Conservation (phyloP, 2,329 filamentous ascomycete genomes). For the Scytalidium sp. region DNA sequence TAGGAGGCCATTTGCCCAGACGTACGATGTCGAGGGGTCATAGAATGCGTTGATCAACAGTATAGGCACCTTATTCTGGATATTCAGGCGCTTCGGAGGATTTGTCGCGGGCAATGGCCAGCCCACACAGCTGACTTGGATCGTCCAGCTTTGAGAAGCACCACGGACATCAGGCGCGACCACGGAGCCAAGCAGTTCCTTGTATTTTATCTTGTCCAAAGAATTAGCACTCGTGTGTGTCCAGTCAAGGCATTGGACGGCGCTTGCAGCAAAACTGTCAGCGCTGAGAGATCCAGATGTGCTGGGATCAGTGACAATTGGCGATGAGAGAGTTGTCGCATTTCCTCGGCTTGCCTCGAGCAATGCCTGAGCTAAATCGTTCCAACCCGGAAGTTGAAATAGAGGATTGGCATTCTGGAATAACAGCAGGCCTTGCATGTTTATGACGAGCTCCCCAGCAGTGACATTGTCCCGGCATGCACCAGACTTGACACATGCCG, state of each 20-base stretch:
- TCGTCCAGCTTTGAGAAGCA: constrained; percentile 30
- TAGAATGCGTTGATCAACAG: constrained; percentile 35
- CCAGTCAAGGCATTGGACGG: neutral
- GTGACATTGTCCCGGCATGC: neutral
- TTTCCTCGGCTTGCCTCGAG: neutral
- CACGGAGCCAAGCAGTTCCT: constrained; percentile 21
- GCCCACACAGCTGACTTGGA: constrained; percentile 32
- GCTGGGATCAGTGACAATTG: neutral
- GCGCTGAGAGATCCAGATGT: no score
- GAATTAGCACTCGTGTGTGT: neutral
- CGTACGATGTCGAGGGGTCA: constrained; percentile 37
- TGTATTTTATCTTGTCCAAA: neutral
- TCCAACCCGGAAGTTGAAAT: neutral
- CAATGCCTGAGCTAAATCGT: neutral
- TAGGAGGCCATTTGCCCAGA: constrained; percentile 32
- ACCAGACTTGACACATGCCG: constrained; percentile 24
- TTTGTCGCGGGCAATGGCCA: neutral
- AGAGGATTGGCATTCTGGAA: neutral
- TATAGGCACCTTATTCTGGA: constrained; percentile 26
- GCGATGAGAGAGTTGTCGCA: neutral
- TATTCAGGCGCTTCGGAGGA: constrained; percentile 7
- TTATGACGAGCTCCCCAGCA: neutral
- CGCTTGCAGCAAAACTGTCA: neutral
- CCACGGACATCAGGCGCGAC: constrained; percentile 33
- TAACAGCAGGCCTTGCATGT: neutral